These are phyloP conservation scores for Phytopythium oedochilum DNA, from an alignment of 352 stramenopile genomes.

Conservation along the genomic window DNA sequence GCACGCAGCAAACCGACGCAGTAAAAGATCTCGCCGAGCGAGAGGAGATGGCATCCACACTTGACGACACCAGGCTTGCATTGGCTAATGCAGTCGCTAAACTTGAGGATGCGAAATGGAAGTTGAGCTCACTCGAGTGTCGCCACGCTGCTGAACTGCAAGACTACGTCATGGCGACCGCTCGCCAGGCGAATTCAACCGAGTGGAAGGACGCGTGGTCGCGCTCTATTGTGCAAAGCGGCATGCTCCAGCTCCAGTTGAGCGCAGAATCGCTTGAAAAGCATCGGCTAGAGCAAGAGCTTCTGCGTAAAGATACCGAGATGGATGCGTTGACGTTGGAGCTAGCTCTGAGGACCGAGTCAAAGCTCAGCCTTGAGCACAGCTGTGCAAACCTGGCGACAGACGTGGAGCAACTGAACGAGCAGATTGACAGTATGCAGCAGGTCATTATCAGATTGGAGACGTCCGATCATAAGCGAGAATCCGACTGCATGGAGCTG, in stretches of 20 bases:
- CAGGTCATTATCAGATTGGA: not conserved
- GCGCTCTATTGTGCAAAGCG: not conserved
- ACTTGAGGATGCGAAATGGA: not conserved
- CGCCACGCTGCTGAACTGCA: not conserved
- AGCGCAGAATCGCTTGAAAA: not conserved
- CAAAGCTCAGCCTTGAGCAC: not conserved
- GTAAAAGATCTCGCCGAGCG: not conserved
- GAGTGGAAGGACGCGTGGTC: not conserved
- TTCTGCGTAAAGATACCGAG: not conserved
- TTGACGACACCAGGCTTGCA: not conserved
- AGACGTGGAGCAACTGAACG: not conserved
- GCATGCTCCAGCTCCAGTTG: not conserved
- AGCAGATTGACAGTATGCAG: not conserved
- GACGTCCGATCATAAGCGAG: not conserved
- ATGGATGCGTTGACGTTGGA: not conserved
- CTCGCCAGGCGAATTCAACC: not conserved
- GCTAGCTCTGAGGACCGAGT: not conserved
- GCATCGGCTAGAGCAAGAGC: not conserved
- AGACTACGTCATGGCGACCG: not conserved
- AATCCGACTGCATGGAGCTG: not conserved
- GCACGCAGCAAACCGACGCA: not conserved
- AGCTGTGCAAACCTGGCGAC: not conserved
- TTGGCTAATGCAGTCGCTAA: not conserved
- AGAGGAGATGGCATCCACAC: not conserved
- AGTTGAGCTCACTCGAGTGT: not conserved